Evolutionary conservation across 2,329 filamentous ascomycete species (phyloP), one percentile per base, ranked within the genome.

Genomic region (Botrytis deweyae): DNA sequence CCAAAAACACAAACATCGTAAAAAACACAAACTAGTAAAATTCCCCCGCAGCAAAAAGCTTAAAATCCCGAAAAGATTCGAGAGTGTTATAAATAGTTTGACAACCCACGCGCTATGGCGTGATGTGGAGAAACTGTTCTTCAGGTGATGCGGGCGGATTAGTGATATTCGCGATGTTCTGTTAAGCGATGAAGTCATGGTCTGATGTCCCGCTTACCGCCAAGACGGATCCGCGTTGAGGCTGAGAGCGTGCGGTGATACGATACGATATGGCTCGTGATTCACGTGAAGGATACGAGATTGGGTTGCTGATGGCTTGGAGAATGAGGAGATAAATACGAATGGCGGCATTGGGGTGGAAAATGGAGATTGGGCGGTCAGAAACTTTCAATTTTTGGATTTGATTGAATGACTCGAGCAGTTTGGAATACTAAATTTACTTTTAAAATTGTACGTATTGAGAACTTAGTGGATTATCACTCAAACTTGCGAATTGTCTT

Each of bases 141-240:
- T 40, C 49, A 42, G 66, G 18, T 69, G 49, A 44, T 58, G 38
- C 52, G 49, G 10, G 66, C 29, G 38, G 49, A 58, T 69, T 44
- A 59, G n/a, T 69, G 38, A 69, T n/a, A 6, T 69, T 42, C 36
- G 40, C 4, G n/a, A 59, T 42, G 18, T 22, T 40, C 33, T 25
- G 3, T 55, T 33, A 49, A 46, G 36, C 42, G 16, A 40, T 68
- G 65, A n/a, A 38, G 52, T 33, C 49, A 69, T 69, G 49, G n/a
- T 69, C 66, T 42, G n/a, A 69, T 52, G 40, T 69, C 38, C n/a
- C n/a, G 55, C 66, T 69, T 29, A 69, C 66, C 40, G 66, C 66
- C 66, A 69, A 69, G 66, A 69, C 49, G 49, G 49, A 42, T 59
- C 38, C 22, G 49, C 18, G 25, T 59, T 69, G 38, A 58, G 66